These are phyloP conservation scores for Fusarium nematophilum DNA, from an alignment of 2,329 filamentous ascomycete genomes.

Conservation along the genomic window DNA sequence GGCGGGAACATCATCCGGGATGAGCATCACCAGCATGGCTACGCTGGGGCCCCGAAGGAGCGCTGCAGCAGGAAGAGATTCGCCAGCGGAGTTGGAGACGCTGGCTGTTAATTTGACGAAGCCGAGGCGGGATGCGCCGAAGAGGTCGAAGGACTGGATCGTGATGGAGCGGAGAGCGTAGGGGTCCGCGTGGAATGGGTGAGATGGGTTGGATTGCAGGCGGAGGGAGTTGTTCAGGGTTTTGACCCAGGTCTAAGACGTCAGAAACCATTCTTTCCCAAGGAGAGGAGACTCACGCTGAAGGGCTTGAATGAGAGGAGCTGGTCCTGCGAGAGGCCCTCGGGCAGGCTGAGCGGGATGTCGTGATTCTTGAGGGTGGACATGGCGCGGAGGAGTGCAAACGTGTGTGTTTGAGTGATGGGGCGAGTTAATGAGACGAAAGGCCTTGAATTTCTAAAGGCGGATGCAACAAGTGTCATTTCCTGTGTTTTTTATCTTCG, in stretches of 20 bases:
- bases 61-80: constrained; percentile 63
- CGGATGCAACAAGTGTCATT: constrained; percentile 23
- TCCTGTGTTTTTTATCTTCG: not conserved
- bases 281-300: constrained; percentile 50
- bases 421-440: not conserved
- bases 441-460: constrained; percentile 10
- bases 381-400: constrained; percentile 28
- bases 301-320: constrained; percentile 63
- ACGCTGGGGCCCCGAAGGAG: constrained; percentile 71
- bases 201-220: constrained; percentile 55
- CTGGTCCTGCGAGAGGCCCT: constrained; percentile 57
- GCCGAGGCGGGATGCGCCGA: constrained; percentile 59
- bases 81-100: constrained; percentile 60
- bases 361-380: constrained; percentile 41
- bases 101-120: constrained; percentile 67
- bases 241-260: constrained; percentile 59
- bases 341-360: constrained; percentile 57
- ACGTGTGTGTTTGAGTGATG: constrained; percentile 1
- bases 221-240: constrained; percentile 60
- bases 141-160: constrained; percentile 66
- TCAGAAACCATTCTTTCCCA: not conserved
- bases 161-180: constrained; percentile 63
- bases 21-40: constrained; percentile 67
- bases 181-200: constrained; percentile 66
- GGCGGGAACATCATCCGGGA: constrained; percentile 60